Conservation (phyloP, 176 grass and related monocot species). For the Musa troglodytarum region DNA sequence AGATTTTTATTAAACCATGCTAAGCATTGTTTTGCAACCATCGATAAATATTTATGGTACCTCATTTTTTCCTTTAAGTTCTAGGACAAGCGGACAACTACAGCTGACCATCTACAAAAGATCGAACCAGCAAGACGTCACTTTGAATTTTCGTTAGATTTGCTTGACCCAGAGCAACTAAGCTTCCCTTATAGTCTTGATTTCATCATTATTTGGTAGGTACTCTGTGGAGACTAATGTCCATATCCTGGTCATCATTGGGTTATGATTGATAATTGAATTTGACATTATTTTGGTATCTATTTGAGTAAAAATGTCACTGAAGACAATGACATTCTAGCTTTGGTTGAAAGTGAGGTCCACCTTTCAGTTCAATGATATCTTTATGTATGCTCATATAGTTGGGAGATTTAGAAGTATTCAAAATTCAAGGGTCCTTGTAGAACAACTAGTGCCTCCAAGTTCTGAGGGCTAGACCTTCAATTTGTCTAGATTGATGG, state of each 20-base stretch:
- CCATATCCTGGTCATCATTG: too few relatives aligned
- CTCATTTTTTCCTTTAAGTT: neutral
- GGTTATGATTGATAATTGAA: too few relatives aligned
- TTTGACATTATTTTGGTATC: neutral
- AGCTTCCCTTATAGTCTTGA: neutral
- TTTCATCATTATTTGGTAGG: neutral
- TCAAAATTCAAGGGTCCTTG: neutral
- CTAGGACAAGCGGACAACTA: neutral
- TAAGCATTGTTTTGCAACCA: neutral
- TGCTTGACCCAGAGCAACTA: neutral
- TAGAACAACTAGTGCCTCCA: neutral
- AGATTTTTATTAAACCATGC: neutral
- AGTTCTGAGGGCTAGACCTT: neutral
- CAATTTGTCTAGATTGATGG: neutral
- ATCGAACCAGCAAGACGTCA: neutral
- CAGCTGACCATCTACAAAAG: neutral
- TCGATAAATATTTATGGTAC: neutral
- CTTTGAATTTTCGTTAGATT: neutral
- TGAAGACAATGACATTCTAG: neutral
- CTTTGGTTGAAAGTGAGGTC: neutral
- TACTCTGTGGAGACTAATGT: neutral
- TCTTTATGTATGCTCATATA: neutral
- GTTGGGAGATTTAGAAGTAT: neutral
- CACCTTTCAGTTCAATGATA: neutral
- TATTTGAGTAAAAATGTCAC: neutral